Percentiles rank a stretch among this genome's conserved stretches.
Evolutionary conservation across 768 basidiomycete species (phyloP).

Genomic region (Tricholoma flavovirens): DNA sequence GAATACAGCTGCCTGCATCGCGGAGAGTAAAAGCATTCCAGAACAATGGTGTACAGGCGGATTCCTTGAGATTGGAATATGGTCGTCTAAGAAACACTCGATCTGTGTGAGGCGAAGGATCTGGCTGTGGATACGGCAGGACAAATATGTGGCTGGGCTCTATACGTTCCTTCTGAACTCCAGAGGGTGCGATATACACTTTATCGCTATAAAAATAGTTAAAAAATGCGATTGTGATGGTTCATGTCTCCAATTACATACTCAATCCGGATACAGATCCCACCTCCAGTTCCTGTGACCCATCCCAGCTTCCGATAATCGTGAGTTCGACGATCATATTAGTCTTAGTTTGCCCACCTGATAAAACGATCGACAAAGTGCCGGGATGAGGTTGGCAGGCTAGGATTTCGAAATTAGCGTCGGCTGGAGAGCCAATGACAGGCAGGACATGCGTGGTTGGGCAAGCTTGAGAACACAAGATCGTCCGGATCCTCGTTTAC

Average conservation of each 20-base stretch:
- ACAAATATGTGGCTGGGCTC: conserved; percentile 82
- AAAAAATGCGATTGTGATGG: not conserved
- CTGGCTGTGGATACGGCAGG: conserved; percentile 66
- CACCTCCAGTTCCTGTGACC: conserved; percentile 88
- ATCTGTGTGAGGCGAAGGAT: conserved; percentile 57
- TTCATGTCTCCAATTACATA: conserved; percentile 14
- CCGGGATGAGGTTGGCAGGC: conserved; percentile 90
- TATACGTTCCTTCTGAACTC: conserved; percentile 89
- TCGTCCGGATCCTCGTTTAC: conserved; percentile 29
- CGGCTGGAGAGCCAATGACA: not conserved
- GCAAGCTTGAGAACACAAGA: conserved; percentile 56
- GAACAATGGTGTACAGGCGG: conserved; percentile 85
- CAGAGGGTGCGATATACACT: conserved; percentile 84
- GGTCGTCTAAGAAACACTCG: conserved; percentile 78
- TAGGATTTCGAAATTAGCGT: conserved; percentile 25
- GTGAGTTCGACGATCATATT: conserved; percentile 2
- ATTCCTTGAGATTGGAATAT: conserved; percentile 66
- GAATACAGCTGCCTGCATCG: conserved; percentile 80
- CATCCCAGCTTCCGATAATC: conserved; percentile 59
- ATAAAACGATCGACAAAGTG: conserved; percentile 81
- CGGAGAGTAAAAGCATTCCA: conserved; percentile 86
- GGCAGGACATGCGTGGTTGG: conserved; percentile 48
- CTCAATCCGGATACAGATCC: conserved; percentile 69
- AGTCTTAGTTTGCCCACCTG: conserved; percentile 26
- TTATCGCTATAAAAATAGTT: conserved; percentile 44